phyloP scores from a whole-genome alignment of 495 filamentous ascomycete species.

The Neurospora sp. region DNA sequence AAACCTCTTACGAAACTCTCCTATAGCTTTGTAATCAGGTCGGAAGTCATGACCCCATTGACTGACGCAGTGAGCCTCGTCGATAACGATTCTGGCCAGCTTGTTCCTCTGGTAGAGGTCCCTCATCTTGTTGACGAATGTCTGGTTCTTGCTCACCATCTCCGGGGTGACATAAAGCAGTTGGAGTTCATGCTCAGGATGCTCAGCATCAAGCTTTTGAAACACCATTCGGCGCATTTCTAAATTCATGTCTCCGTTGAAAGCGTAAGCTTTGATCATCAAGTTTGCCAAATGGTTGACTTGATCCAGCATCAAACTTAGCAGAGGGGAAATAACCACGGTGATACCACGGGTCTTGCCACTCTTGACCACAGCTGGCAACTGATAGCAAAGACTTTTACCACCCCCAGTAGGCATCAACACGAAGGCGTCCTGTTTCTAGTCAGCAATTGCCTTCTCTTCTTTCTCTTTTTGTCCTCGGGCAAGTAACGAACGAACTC shows the following conservation, averaged over 20 bases:
- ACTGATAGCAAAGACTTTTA: constrained; percentile 93
- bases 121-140: constrained; percentile 50
- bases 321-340: constrained; percentile 83
- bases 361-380: constrained; percentile 74
- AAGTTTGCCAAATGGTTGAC: constrained; percentile 67
- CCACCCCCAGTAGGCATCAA: constrained; percentile 97
- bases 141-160: constrained; percentile 75
- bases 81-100: constrained; percentile 87
- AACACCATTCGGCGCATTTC: constrained; percentile 52
- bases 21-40: constrained; percentile 86
- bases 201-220: constrained; percentile 42
- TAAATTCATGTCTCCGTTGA: constrained; percentile 62
- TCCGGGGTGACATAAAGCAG: constrained; percentile 93
- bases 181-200: constrained; percentile 62
- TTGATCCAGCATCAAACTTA: constrained; percentile 96
- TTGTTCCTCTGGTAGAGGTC: constrained; percentile 52
- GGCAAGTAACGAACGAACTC: not conserved
- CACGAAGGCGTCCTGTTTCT: constrained; percentile 54
- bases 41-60: constrained; percentile 99
- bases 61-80: constrained; percentile 97
- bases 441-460: too few relatives aligned
- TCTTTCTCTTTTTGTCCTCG: not conserved
- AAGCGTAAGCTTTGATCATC: constrained; percentile 63
- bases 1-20: constrained; percentile 56
- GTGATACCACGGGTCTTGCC: constrained; percentile 81